Evolutionary conservation across 2,329 filamentous ascomycete species (phyloP), one percentile per base, ranked within the genome.

Genomic region (Calonectria pauciramosa): DNA sequence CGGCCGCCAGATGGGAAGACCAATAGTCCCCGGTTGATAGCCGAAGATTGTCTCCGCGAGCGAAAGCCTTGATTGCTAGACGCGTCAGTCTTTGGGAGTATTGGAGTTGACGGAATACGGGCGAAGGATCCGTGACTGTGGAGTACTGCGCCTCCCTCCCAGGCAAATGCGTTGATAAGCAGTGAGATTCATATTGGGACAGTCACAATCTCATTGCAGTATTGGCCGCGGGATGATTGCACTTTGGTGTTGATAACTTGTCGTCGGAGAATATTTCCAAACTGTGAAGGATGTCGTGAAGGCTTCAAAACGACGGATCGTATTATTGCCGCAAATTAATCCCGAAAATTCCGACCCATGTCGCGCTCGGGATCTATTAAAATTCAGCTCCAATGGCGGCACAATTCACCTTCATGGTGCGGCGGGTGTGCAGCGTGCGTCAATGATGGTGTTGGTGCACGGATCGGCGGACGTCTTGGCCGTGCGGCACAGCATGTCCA

Each of bases 281-380:
- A 34, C 20, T 36, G 10, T 60, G 41, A 63, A 67, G 56, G 56
- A 68, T 49, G 36, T 32, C 34, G 32, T 65, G 54, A 71, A 73
- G 68, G 38, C 54, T 66, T 36, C 49, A 26, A 47, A 32, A n/a
- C 26, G 71, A 73, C 52, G 59, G 63, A 68, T 47, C 18, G 63
- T 38, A 52, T 68, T 66, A 44, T 44, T 52, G 63, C 38, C 30
- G 32, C 41, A 52, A 20, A 20, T 65, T 60, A 56, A 71, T 75
- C 74, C 74, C 74, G 74, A 73, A 26, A 20, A 44, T 63, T 71
- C 73, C 71, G 73, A 70, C 65, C 71, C 71, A 71, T 72, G 49
- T 49, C 59, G 23, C 49, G 34, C 16, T n/a, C 41, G 32, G 36
- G 23, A 47, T 30, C 28, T 32, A 7, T 66, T 23, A n/a, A 51